Conservation (phyloP, 805 yeast genomes). For the Yamadazyma scolyti region DNA sequence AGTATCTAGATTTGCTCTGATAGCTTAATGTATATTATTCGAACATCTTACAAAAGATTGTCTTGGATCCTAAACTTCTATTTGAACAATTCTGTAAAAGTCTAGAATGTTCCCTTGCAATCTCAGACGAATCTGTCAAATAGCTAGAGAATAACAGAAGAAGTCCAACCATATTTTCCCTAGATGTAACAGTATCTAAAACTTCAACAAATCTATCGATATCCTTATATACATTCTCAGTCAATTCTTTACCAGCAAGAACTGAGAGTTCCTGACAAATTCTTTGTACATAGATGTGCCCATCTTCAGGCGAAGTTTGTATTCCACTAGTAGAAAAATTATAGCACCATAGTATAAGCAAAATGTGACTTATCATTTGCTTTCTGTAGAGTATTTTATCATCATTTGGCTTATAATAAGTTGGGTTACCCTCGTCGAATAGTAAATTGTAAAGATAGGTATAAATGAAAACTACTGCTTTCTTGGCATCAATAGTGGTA, state of each 20-base stretch:
- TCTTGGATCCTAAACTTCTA: constrained; percentile 9
- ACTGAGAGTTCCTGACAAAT: constrained; percentile 7
- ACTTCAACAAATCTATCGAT: constrained; percentile 8
- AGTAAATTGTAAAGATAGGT: constrained; percentile 8
- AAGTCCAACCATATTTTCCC: constrained; percentile 11
- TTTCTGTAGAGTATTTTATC: constrained; percentile 11
- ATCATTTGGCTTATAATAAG: constrained; percentile 7
- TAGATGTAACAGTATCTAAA: constrained; percentile 5
- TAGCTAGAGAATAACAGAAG: constrained; percentile 10
- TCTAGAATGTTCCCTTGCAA: constrained; percentile 12
- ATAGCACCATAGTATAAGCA: constrained; percentile 13
- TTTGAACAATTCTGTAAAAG: constrained; percentile 11
- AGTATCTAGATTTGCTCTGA: constrained; percentile 80
- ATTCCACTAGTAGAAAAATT: constrained; percentile 9
- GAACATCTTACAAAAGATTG: constrained; percentile 10
- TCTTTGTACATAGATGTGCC: constrained; percentile 7
- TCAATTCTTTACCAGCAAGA: constrained; percentile 9
- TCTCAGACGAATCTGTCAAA: constrained; percentile 8
- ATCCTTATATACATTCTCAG: constrained; percentile 6
- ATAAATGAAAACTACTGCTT: constrained; percentile 42
- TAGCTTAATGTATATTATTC: constrained; percentile 40
- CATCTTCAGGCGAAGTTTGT: constrained; percentile 10
- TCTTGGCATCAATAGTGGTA: constrained; percentile 40
- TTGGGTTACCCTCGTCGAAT: constrained; percentile 1
- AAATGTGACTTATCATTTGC: constrained; percentile 12